Conservation (phyloP, 2,329 filamentous ascomycete genomes). For the Phialophora expanda region DNA sequence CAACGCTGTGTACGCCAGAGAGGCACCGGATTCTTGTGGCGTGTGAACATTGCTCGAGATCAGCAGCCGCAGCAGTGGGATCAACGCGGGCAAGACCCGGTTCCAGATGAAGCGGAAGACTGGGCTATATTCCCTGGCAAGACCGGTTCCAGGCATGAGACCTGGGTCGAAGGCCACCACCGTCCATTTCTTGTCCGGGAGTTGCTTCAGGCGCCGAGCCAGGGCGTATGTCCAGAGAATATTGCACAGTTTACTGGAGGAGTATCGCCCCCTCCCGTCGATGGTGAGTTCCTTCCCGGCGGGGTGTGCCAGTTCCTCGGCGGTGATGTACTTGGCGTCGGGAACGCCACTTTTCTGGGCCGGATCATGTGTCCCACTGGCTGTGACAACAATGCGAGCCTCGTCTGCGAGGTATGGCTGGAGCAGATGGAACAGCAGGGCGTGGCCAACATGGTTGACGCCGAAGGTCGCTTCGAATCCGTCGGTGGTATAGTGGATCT, state of each 20-base stretch:
- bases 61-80: constrained; percentile 47
- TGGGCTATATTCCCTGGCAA: constrained; percentile 45
- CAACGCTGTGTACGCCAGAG: constrained; percentile 51
- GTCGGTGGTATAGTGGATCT: constrained; percentile 46
- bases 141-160: constrained; percentile 55
- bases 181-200: constrained; percentile 44
- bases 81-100: constrained; percentile 45
- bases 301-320: constrained; percentile 55
- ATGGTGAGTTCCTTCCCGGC: constrained; percentile 39
- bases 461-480: constrained; percentile 58
- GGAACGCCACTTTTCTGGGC: constrained; percentile 51
- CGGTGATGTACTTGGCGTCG: constrained; percentile 51
- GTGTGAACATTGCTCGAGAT: constrained; percentile 48
- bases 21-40: constrained; percentile 48
- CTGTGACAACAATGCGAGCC: constrained; percentile 53
- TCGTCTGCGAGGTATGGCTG: constrained; percentile 47
- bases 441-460: constrained; percentile 58
- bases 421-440: constrained; percentile 57
- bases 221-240: constrained; percentile 57
- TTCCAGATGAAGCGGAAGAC: constrained; percentile 46
- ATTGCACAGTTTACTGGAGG: constrained; percentile 56
- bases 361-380: constrained; percentile 57
- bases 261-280: constrained; percentile 50
- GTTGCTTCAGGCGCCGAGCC: constrained; percentile 44
- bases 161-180: constrained; percentile 56